These are phyloP conservation scores for Bonia amplexicaulis DNA, from an alignment of 176 grass and related monocot genomes.

Conservation along the genomic window DNA sequence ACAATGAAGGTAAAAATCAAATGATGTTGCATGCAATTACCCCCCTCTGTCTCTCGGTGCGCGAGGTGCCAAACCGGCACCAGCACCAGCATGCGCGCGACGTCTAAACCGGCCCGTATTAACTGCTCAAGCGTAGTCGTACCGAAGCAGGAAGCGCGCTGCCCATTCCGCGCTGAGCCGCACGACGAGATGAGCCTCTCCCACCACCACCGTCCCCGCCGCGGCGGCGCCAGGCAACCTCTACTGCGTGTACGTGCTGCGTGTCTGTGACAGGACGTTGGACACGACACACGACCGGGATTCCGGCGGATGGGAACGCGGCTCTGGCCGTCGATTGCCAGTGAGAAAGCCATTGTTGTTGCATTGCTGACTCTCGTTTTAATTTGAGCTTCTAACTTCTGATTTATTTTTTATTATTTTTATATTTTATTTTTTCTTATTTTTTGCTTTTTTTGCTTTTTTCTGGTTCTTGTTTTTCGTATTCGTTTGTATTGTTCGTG, in stretches of 20 bases:
- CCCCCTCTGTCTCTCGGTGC: background rate
- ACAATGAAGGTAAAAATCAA: too few species aligned
- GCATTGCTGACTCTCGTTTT: background rate
- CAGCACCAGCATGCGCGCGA: background rate
- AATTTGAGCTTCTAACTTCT: too few species aligned
- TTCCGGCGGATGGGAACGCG: background rate
- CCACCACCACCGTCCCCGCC: slow-evolving; percentile 14
- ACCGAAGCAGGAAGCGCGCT: background rate
- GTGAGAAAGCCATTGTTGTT: background rate
- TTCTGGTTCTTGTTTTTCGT: too few species aligned
- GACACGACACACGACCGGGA: too few species aligned
- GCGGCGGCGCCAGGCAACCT: slow-evolving; percentile 9
- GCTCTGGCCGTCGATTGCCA: background rate
- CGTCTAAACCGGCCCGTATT: background rate
- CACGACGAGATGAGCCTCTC: slow-evolving; percentile 41
- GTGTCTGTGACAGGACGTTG: too few species aligned
- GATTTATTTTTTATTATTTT: too few species aligned
- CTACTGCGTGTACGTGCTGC: slow-evolving; percentile 46
- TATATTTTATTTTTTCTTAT: too few species aligned
- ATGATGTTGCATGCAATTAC: too few species aligned
- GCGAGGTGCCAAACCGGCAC: background rate
- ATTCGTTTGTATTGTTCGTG: too few species aligned
- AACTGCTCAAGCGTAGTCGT: background rate
- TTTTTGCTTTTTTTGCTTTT: too few species aligned
- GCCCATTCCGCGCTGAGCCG: background rate